phyloP scores from a whole-genome alignment of 352 stramenopile species.

The Vaucheria bursata region DNA sequence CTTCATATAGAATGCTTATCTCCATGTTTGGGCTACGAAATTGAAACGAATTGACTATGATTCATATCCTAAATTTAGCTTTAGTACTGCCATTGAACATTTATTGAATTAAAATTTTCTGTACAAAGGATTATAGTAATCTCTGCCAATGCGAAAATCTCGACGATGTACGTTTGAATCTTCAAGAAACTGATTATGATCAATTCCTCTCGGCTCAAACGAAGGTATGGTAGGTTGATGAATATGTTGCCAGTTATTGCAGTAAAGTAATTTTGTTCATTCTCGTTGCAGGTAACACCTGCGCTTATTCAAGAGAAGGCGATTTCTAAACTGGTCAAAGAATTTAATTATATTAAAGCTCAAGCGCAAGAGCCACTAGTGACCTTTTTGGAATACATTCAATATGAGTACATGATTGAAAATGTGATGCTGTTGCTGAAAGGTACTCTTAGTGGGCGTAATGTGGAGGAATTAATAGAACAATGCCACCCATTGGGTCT shows the following conservation, averaged over 20 bases:
- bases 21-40: no score
- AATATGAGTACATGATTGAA: slow-evolving; percentile 99
- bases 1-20: no score
- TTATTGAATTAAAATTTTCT: no score
- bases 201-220: slow-evolving; percentile 85
- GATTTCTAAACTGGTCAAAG: slow-evolving; percentile 52
- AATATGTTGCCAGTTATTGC: slow-evolving; percentile 57
- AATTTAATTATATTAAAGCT: slow-evolving; percentile 93
- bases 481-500: slow-evolving; percentile 96
- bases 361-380: slow-evolving; percentile 88
- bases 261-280: no score
- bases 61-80: no score
- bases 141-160: slow-evolving; percentile 72
- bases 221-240: slow-evolving; percentile 22
- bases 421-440: slow-evolving; percentile 98
- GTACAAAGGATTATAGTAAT: slow-evolving; percentile 67
- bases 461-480: slow-evolving; percentile 93
- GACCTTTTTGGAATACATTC: slow-evolving; percentile 97
- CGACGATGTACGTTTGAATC: slow-evolving; percentile 80
- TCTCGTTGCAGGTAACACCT: slow-evolving; percentile 52
- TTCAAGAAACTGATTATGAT: slow-evolving; percentile 96
- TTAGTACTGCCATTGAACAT: no score
- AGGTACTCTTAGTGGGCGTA: slow-evolving; percentile 86
- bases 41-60: no score
- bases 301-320: slow-evolving; percentile 47